Percentiles rank a stretch among this genome's conserved stretches.
These are phyloP conservation scores for Urostyla sp. DNA, from an alignment of 73 alveolate genomes.

Conservation along the genomic window DNA sequence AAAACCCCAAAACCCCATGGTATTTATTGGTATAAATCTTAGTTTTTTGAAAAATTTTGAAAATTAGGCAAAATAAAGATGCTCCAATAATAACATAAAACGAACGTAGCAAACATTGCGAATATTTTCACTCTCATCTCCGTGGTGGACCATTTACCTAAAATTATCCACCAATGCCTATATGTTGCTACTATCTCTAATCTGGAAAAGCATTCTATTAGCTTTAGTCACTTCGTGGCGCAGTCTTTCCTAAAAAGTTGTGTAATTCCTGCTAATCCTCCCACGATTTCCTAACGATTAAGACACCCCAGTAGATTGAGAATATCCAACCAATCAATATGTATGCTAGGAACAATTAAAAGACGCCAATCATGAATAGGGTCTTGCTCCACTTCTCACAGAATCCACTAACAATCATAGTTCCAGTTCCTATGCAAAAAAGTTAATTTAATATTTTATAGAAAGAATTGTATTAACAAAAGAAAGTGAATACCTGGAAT, in stretches of 20 bases:
- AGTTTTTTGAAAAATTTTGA: neutral
- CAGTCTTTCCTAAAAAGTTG: neutral
- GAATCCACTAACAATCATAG: constrained; percentile 26
- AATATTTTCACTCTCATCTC: too few species aligned
- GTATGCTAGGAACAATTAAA: constrained; percentile 37
- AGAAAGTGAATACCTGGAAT: constrained; percentile 31
- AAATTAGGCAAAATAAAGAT: constrained; percentile 26
- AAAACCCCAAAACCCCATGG: neutral
- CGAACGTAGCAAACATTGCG: neutral
- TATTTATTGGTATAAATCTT: constrained; percentile 1
- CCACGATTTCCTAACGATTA: constrained; percentile 16
- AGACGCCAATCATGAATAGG: constrained; percentile 38
- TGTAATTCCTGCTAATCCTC: constrained; percentile 33
- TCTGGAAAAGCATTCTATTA: too few species aligned
- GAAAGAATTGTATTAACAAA: neutral
- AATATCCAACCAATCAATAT: constrained; percentile 51
- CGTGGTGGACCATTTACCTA: neutral
- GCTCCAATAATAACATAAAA: constrained; percentile 6
- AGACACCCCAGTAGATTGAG: constrained; percentile 51
- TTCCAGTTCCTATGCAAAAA: constrained; percentile 23
- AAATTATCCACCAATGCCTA: neutral
- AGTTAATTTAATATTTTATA: neutral
- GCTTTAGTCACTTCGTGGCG: constrained; percentile 9
- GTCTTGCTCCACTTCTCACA: constrained; percentile 47
- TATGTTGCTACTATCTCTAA: too few species aligned